Evolutionary conservation across 2,329 filamentous ascomycete genomes (phyloP).

Genomic region (Colletotrichum agaves): DNA sequence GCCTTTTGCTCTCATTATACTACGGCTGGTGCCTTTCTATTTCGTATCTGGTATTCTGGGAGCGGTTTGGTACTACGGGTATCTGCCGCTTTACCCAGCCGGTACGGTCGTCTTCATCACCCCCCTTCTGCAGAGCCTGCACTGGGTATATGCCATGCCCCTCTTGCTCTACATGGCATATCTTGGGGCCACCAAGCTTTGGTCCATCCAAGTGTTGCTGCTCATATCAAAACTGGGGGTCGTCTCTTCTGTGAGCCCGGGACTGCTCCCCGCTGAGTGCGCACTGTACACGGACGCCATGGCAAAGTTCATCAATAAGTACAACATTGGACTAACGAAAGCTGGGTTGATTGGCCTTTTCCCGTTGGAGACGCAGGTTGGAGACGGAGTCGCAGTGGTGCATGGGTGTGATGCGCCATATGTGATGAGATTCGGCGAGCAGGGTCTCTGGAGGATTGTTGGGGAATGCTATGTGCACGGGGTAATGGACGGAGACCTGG

Average conservation of each 20-base stretch:
- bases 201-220: neutral
- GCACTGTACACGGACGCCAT: neutral
- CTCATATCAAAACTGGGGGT: neutral
- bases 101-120: neutral
- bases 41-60: neutral
- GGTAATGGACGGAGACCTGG: constrained; percentile 18
- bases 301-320: neutral
- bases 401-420: constrained; percentile 15
- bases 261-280: neutral
- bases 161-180: neutral
- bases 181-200: neutral
- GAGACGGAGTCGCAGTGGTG: neutral
- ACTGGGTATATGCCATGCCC: neutral
- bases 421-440: neutral
- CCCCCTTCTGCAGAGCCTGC: neutral
- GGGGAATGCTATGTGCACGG: constrained; percentile 12
- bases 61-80: neutral
- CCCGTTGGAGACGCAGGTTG: neutral
- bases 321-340: neutral
- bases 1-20: neutral
- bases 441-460: neutral
- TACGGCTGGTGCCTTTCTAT: neutral
- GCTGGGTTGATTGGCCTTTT: constrained; percentile 6
- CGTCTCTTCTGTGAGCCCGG: neutral
- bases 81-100: neutral